phyloP scores from a whole-genome alignment of 148 eudicot genomes.

The Hydrangea macrophylla region DNA sequence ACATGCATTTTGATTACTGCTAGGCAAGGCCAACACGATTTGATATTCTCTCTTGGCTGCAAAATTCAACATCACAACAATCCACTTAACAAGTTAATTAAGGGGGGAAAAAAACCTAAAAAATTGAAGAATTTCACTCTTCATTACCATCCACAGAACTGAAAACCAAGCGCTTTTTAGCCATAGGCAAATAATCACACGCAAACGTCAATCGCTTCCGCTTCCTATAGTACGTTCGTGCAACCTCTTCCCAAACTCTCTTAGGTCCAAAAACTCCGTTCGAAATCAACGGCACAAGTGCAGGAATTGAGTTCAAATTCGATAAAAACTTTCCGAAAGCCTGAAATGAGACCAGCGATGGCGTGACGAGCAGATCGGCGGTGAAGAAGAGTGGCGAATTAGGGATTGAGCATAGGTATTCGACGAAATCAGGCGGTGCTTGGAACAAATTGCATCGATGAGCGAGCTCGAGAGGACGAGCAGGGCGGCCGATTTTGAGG shows the following conservation, averaged over 20 bases:
- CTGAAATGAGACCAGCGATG: constrained; percentile 26
- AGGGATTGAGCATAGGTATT: constrained; percentile 51
- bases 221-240: constrained; percentile 45
- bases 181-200: constrained; percentile 15
- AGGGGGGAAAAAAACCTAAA: not conserved
- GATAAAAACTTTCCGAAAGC: constrained; percentile 32
- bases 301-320: constrained; percentile 11
- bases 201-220: constrained; percentile 30
- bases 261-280: constrained; percentile 6
- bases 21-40: not conserved
- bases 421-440: constrained; percentile 34
- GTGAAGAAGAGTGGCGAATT: constrained; percentile 54
- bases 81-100: not conserved
- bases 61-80: not conserved
- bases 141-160: constrained; percentile 31
- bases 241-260: constrained; percentile 21
- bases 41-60: constrained; percentile 10
- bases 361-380: constrained; percentile 25
- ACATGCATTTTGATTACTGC: not conserved
- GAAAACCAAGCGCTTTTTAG: constrained; percentile 29
- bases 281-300: constrained; percentile 25
- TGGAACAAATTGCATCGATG: constrained; percentile 33
- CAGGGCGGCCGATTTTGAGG: constrained; percentile 40
- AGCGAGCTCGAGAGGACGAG: constrained; percentile 44
- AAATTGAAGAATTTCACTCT: not conserved